Conservation (phyloP, 2,329 filamentous ascomycete species). For the Karstenula rhodostoma region DNA sequence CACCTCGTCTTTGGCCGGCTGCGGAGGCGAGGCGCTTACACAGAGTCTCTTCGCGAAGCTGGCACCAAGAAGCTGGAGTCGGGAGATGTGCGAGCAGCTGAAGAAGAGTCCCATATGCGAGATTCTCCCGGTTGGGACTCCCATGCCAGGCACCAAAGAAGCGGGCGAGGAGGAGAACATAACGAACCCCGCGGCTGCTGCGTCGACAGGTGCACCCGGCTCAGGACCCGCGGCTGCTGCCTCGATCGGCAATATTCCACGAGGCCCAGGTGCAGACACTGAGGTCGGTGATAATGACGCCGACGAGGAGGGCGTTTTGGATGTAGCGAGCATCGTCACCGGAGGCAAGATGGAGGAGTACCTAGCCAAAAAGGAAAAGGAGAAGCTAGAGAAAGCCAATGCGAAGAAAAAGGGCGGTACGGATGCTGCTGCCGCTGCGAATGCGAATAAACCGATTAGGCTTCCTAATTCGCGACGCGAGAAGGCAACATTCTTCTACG, state of each 20-base stretch:
- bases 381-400: constrained; percentile 72
- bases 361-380: constrained; percentile 81
- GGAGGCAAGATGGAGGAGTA: constrained; percentile 84
- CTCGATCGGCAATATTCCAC: constrained; percentile 56
- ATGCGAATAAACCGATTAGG: constrained; percentile 65
- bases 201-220: constrained; percentile 62
- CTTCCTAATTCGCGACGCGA: constrained; percentile 77
- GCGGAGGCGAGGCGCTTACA: constrained; percentile 90
- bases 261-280: constrained; percentile 63
- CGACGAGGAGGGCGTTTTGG: constrained; percentile 76
- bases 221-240: constrained; percentile 55
- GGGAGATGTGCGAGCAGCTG: constrained; percentile 71
- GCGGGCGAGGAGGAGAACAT: constrained; percentile 47
- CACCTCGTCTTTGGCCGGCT: constrained; percentile 68
- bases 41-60: constrained; percentile 74
- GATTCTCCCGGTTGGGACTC: constrained; percentile 63
- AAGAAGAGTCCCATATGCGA: constrained; percentile 71
- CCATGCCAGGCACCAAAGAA: constrained; percentile 61
- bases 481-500: constrained; percentile 75
- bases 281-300: constrained; percentile 62
- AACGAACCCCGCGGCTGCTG: constrained; percentile 63
- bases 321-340: constrained; percentile 85
- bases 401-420: constrained; percentile 63
- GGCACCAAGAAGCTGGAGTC: constrained; percentile 62
- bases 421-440: constrained; percentile 64